Percentiles rank a stretch among this genome's conserved stretches.
Conservation (phyloP, 2,329 filamentous ascomycete species). For the Colletotrichum euphorbiae region DNA sequence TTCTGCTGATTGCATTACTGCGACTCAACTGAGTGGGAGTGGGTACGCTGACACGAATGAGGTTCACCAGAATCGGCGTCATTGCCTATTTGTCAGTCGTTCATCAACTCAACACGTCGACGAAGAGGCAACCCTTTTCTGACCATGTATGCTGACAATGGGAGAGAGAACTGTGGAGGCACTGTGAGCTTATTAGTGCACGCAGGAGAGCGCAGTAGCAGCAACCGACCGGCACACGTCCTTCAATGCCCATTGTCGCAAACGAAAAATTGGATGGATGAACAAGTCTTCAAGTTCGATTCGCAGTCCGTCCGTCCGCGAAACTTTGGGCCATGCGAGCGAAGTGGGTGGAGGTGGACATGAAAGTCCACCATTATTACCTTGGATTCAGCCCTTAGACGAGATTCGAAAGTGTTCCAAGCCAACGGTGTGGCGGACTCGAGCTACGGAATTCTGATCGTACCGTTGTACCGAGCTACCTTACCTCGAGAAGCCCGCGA, state of each 20-base stretch:
- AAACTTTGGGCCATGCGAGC: too few species aligned
- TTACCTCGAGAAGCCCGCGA: conserved; percentile 11
- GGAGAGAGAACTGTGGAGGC: too few species aligned
- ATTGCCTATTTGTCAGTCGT: conserved; percentile 3
- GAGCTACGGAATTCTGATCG: neutral
- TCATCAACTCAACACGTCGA: neutral
- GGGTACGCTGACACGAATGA: neutral
- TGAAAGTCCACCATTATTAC: too few species aligned
- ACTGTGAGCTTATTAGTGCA: conserved; percentile 21
- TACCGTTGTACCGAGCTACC: neutral
- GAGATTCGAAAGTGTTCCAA: neutral
- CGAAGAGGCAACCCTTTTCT: conserved; percentile 12
- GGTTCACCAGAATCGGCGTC: too few species aligned
- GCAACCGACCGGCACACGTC: neutral
- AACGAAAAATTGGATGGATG: too few species aligned
- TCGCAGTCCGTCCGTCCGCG: too few species aligned
- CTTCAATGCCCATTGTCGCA: conserved; percentile 1
- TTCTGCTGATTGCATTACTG: too few species aligned
- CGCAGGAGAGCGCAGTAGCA: conserved; percentile 1
- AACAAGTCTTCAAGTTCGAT: neutral
- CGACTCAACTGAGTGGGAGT: neutral
- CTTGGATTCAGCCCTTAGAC: too few species aligned
- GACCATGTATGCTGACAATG: neutral
- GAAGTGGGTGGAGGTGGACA: too few species aligned
- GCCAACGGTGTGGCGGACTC: neutral